phyloP scores from a whole-genome alignment of 768 basidiomycete species.

The Kwoniella dendrophila region DNA sequence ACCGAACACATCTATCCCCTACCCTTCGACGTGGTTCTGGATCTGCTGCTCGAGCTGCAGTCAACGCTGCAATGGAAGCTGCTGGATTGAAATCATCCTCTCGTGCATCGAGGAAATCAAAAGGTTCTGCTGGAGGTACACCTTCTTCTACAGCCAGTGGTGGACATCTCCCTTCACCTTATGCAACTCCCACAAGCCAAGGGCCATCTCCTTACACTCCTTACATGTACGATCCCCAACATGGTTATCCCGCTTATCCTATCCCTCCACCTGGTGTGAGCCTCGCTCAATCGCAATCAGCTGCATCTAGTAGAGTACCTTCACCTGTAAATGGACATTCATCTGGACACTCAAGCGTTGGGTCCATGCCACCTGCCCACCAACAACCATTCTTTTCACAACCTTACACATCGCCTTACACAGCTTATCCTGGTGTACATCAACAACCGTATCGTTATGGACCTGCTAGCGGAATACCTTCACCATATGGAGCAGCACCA shows the following conservation, averaged over 20 bases:
- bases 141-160: slow-evolving; percentile 40
- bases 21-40: slow-evolving; percentile 47
- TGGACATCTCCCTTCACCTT: slow-evolving; percentile 43
- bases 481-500: slow-evolving; percentile 31
- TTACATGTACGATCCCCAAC: slow-evolving; percentile 43
- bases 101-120: slow-evolving; percentile 45
- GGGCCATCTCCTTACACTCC: slow-evolving; percentile 36
- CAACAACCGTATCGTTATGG: slow-evolving; percentile 45
- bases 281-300: slow-evolving; percentile 33
- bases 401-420: slow-evolving; percentile 38
- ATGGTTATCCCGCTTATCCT: slow-evolving; percentile 36
- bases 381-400: slow-evolving; percentile 42
- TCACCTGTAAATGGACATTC: slow-evolving; percentile 47
- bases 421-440: slow-evolving; percentile 32
- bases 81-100: slow-evolving; percentile 48
- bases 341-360: slow-evolving; percentile 31
- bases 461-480: slow-evolving; percentile 28
- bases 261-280: slow-evolving; percentile 31
- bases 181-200: slow-evolving; percentile 44
- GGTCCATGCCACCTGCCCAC: slow-evolving; percentile 30
- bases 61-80: slow-evolving; percentile 50
- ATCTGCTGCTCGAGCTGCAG: slow-evolving; percentile 46
- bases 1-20: slow-evolving; percentile 51
- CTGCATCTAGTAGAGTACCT: slow-evolving; percentile 42
- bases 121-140: slow-evolving; percentile 39